phyloP scores from a whole-genome alignment of 2,329 filamentous ascomycete species.

The Orbilia quercus region DNA sequence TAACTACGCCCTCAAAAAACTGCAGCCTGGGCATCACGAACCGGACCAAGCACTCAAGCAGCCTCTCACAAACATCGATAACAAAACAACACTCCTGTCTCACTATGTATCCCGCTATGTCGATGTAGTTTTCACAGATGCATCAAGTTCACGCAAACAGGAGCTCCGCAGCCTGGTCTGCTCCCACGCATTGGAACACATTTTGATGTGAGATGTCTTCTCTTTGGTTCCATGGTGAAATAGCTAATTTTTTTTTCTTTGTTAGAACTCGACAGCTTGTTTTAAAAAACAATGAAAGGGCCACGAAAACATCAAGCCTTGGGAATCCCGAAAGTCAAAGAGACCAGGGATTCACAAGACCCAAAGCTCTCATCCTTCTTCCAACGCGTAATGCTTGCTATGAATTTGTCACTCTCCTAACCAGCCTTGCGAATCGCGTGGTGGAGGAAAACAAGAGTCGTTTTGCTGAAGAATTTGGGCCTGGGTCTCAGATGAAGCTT shows the following conservation, averaged over 20 bases:
- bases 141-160: constrained; percentile 60
- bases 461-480: constrained; percentile 83
- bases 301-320: constrained; percentile 74
- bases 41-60: neutral
- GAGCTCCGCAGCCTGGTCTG: constrained; percentile 77
- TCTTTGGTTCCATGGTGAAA: neutral
- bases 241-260: constrained; percentile 2
- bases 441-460: constrained; percentile 95
- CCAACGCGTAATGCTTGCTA: constrained; percentile 89
- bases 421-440: constrained; percentile 79
- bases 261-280: constrained; percentile 83
- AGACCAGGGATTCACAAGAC: constrained; percentile 94
- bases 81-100: constrained; percentile 4
- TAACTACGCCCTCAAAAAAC: neutral
- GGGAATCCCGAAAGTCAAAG: constrained; percentile 72
- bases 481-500: constrained; percentile 71
- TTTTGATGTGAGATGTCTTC: constrained; percentile 76
- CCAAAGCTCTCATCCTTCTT: constrained; percentile 89
- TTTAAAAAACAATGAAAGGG: constrained; percentile 87
- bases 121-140: constrained; percentile 22
- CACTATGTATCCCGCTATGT: constrained; percentile 20
- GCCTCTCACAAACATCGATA: neutral
- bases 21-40: neutral
- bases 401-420: constrained; percentile 80
- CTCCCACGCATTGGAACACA: constrained; percentile 88